Base-by-base conservation (phyloP, 371 early-diverging fungal species). In the Mortierella sp. region DNA sequence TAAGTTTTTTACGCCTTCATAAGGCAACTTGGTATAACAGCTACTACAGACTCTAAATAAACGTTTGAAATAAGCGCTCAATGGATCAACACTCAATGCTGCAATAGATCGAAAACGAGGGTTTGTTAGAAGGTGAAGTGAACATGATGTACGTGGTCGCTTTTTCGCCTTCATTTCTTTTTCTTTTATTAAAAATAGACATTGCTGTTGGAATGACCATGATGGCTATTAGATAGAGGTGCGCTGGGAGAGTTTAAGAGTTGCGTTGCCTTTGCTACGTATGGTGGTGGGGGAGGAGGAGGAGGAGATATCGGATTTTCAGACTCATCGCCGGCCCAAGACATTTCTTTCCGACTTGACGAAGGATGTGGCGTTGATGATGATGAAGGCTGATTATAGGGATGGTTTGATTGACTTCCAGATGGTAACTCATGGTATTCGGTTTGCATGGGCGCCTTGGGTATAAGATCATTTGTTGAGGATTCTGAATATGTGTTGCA, bases 231-330 rank as follows among this genome's bases (percentile, higher is more conserved):
- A 10, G 55, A 10, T 17, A 53, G 35, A 28, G 70, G 70, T 2
- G 70, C 70, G 32, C 70, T 70, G 7, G 64, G 64, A 9, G 49
- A 17, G 22, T 37, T 63, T 5, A 70, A 49, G 4, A 47, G 26
- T 40, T 64, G 64, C 22, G 64, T 55, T 4, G 35, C 57, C 26
- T 45, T 47, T 5, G 51, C 70, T 12, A 64, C n/a, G 28, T 70
- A 70, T 26, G 69, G 63, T n/a, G 70, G 70, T 3, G 70, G 64
- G 1, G 70, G 63, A 13, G 62, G 63, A 2, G 58, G 58, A 0
- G 34, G 64, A 31, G 53, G 22, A 3, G 64, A 7, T 1, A n/a
- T 2, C 37, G 37, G 28, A 23, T 57, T 23, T 10, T 49, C 64
- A 51, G 23, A 26, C 15, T 49, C 68, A 28, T 55, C 51, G 10